These are phyloP conservation scores for Grosmannia huntii DNA, from an alignment of 2,329 filamentous ascomycete species.

Conservation along the genomic window DNA sequence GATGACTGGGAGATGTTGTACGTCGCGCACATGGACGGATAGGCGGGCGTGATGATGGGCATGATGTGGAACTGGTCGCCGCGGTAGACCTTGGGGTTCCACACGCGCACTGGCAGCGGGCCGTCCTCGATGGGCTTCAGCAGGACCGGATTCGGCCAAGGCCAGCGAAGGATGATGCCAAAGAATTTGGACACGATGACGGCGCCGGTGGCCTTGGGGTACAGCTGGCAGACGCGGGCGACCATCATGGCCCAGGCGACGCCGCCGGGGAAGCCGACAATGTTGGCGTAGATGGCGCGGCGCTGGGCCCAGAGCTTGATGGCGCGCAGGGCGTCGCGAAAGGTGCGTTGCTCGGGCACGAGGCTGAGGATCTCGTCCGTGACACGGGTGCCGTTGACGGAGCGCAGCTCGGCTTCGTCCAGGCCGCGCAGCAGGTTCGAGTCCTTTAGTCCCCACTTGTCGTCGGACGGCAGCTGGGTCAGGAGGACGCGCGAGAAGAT, in stretches of 20 bases:
- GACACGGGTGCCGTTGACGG: constrained; percentile 86
- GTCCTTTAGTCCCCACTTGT: constrained; percentile 65
- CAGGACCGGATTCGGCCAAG: constrained; percentile 86
- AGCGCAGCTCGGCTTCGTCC: constrained; percentile 75
- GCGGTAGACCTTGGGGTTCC: constrained; percentile 86
- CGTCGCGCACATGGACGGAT: constrained; percentile 95
- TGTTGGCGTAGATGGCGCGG: constrained; percentile 87
- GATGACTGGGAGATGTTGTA: constrained; percentile 87
- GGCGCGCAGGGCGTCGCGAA: constrained; percentile 75
- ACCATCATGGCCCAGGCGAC: constrained; percentile 98
- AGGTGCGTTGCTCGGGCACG: constrained; percentile 81
- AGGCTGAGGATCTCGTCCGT: constrained; percentile 83
- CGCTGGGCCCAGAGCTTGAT: constrained; percentile 95
- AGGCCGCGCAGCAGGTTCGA: constrained; percentile 75
- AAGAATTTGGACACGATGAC: constrained; percentile 93
- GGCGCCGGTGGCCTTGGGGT: constrained; percentile 80
- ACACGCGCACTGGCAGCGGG: constrained; percentile 69
- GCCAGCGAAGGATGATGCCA: constrained; percentile 78
- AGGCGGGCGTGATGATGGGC: constrained; percentile 96
- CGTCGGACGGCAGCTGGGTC: constrained; percentile 53
- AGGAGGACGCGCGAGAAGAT: constrained; percentile 71
- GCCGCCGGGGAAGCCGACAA: constrained; percentile 91
- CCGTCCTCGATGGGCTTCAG: constrained; percentile 80
- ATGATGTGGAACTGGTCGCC: constrained; percentile 80
- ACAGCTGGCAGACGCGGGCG: constrained; percentile 88